Percentiles rank a stretch among this genome's conserved stretches.
Conservation (phyloP, 2,329 filamentous ascomycete species). For the Colletotrichum destructivum region DNA sequence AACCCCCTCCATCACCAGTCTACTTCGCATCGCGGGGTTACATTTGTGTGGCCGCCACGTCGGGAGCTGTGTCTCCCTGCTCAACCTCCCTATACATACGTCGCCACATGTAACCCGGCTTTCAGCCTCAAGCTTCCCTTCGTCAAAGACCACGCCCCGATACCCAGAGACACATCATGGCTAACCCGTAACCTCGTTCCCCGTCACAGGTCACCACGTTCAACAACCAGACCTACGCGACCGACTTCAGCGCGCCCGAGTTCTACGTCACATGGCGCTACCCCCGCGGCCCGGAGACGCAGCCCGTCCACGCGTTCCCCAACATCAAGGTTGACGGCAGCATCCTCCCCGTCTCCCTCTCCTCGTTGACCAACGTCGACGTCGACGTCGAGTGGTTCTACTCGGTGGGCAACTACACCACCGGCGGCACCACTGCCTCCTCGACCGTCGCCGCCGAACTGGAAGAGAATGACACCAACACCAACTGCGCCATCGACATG, state of each 20-base stretch:
- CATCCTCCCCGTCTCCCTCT: conserved; percentile 60
- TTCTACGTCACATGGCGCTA: conserved; percentile 71
- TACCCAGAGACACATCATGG: neutral
- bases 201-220: conserved; percentile 60
- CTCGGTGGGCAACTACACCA: conserved; percentile 59
- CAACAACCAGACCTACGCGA: conserved; percentile 66
- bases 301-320: conserved; percentile 69
- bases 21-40: conserved; percentile 4
- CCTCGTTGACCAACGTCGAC: conserved; percentile 55
- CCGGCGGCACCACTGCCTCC: conserved; percentile 41
- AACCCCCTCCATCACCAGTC: conserved; percentile 16
- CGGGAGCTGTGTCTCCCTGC: neutral
- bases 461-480: conserved; percentile 56
- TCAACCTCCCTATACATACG: no score
- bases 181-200: conserved; percentile 9
- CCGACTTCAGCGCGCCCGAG: conserved; percentile 60
- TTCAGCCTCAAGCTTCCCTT: neutral
- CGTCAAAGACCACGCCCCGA: neutral
- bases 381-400: conserved; percentile 67
- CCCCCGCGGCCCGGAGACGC: conserved; percentile 54
- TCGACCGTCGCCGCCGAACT: conserved; percentile 55
- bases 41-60: neutral
- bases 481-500: conserved; percentile 73
- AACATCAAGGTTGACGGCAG: conserved; percentile 64
- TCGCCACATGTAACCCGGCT: neutral